phyloP scores from a whole-genome alignment of 2,329 filamentous ascomycete species.

The Claviceps spartinae region DNA sequence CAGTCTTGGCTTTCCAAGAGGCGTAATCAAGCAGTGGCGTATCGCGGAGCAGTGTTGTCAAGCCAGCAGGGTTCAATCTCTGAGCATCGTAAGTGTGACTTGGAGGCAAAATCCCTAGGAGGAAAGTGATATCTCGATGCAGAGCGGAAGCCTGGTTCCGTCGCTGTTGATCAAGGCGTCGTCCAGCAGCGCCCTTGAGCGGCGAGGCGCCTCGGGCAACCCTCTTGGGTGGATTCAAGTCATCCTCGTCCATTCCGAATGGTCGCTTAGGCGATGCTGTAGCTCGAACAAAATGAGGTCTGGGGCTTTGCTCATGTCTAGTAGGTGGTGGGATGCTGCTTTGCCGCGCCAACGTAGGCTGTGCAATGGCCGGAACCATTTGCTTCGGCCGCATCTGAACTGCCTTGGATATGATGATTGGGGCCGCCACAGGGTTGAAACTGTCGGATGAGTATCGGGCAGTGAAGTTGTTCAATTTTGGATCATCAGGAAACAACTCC shows the following conservation, averaged over 20 bases:
- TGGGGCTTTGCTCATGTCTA: constrained; percentile 29
- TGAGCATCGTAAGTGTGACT: constrained; percentile 58
- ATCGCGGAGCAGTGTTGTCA: constrained; percentile 61
- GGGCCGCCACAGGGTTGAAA: constrained; percentile 74
- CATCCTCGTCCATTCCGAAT: constrained; percentile 56
- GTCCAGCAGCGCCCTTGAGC: constrained; percentile 77
- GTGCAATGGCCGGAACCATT: constrained; percentile 41
- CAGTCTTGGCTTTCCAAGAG: constrained; percentile 36
- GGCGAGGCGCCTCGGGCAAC: constrained; percentile 82
- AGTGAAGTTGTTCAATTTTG: constrained; percentile 60
- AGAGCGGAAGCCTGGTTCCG: constrained; percentile 53
- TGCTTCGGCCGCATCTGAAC: constrained; percentile 60
- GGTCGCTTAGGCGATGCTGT: constrained; percentile 48
- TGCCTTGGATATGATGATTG: constrained; percentile 68
- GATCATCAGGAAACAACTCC: constrained; percentile 84
- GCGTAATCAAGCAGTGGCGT: constrained; percentile 50
- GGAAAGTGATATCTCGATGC: constrained; percentile 52
- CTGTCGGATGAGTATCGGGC: constrained; percentile 56
- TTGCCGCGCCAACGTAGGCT: constrained; percentile 29
- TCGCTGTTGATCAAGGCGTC: constrained; percentile 67
- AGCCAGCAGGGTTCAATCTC: constrained; percentile 53
- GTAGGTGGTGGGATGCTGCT: constrained; percentile 24
- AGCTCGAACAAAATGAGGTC: constrained; percentile 31
- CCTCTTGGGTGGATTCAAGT: constrained; percentile 66
- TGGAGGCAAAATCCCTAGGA: constrained; percentile 61